These are phyloP conservation scores for Chlorencoelia australis DNA, from an alignment of 2,329 filamentous ascomycete genomes.

Conservation along the genomic window DNA sequence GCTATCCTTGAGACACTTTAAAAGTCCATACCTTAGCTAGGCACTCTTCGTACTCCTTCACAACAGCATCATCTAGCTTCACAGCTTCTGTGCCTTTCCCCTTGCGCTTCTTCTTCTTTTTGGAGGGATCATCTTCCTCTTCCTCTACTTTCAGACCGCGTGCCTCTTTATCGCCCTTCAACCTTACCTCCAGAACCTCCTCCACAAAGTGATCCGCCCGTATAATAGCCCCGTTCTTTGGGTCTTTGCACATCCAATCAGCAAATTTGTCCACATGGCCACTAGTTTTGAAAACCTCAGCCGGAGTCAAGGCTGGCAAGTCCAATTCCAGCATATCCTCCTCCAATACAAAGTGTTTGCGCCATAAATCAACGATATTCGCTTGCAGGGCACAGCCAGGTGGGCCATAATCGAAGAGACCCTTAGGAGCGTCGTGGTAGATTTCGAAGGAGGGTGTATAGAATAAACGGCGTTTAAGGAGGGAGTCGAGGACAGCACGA, in stretches of 20 bases:
- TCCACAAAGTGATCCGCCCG: constrained; percentile 94
- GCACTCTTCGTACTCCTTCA: constrained; percentile 83
- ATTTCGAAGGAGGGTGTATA: constrained; percentile 95
- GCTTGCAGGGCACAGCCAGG: constrained; percentile 59
- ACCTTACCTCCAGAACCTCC: constrained; percentile 75
- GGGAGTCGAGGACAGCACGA: constrained; percentile 67
- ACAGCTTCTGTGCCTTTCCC: constrained; percentile 64
- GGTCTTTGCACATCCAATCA: constrained; percentile 99
- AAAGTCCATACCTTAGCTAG: constrained; percentile 51
- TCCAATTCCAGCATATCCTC: constrained; percentile 69
- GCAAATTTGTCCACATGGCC: constrained; percentile 93
- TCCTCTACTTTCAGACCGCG: constrained; percentile 73
- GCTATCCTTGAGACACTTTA: not conserved
- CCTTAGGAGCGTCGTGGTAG: constrained; percentile 78
- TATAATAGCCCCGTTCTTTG: constrained; percentile 93
- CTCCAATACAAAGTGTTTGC: constrained; percentile 64
- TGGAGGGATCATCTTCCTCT: constrained; percentile 58
- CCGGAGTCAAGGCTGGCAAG: constrained; percentile 85
- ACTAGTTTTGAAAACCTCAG: constrained; percentile 87
- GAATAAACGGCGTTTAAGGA: constrained; percentile 83
- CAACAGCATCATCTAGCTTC: constrained; percentile 77
- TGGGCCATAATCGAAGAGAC: constrained; percentile 46
- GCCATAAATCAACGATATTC: constrained; percentile 62
- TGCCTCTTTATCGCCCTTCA: constrained; percentile 88
- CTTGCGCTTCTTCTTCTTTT: constrained; percentile 95